These are phyloP conservation scores for Phialemonium atrogriseum DNA, from an alignment of 2,329 filamentous ascomycete species.

Conservation along the genomic window DNA sequence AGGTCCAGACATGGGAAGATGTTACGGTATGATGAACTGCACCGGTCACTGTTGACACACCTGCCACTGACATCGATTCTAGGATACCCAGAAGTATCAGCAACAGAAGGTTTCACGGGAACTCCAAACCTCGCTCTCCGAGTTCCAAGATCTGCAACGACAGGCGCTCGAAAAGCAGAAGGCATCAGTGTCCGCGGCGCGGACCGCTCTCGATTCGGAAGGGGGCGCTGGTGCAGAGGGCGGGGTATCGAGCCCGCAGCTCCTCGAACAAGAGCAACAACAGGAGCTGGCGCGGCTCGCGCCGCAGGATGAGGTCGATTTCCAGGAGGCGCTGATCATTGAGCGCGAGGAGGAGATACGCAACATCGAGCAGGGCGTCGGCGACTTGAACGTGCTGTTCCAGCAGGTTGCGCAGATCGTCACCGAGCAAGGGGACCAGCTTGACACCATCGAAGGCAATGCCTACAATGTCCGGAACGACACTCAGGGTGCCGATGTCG, in stretches of 20 bases:
- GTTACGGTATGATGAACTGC: conserved; percentile 53
- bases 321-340: conserved; percentile 90
- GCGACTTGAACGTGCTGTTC: conserved; percentile 93
- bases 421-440: conserved; percentile 79
- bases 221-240: conserved; percentile 18
- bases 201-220: conserved; percentile 64
- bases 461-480: conserved; percentile 76
- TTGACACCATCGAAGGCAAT: conserved; percentile 83
- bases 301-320: conserved; percentile 90
- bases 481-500: conserved; percentile 75
- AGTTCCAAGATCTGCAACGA: conserved; percentile 90
- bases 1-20: conserved; percentile 78
- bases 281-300: conserved; percentile 76
- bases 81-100: conserved; percentile 94
- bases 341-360: conserved; percentile 96
- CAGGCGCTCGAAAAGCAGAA: conserved; percentile 88
- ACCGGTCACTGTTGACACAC: conserved; percentile 6
- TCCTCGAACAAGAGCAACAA: conserved; percentile 44
- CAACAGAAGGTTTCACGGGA: conserved; percentile 92
- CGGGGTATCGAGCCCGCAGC: conserved; percentile 20
- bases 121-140: conserved; percentile 78
- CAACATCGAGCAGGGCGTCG: conserved; percentile 94
- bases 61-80: neutral
- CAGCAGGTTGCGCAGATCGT: conserved; percentile 97
- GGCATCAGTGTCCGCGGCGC: conserved; percentile 73